phyloP scores from a whole-genome alignment of 2,329 filamentous ascomycete species.

The Epichloe glyceriae region DNA sequence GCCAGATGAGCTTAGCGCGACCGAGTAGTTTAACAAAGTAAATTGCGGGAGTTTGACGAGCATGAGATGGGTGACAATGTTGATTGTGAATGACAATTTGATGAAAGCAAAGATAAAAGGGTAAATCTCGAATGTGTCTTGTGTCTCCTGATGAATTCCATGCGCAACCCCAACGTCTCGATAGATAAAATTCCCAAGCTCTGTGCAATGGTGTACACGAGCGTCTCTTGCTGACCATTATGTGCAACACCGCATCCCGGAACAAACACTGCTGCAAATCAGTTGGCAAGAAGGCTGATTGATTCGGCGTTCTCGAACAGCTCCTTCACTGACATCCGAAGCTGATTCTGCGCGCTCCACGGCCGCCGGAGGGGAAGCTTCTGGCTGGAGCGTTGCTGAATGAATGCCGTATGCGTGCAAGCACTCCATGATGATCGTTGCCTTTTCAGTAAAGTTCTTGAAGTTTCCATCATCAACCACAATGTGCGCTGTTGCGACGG shows the following conservation, averaged over 20 bases:
- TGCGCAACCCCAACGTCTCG: not conserved
- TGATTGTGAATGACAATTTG: too few relatives aligned
- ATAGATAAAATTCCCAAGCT: not conserved
- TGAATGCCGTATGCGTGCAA: constrained; percentile 64
- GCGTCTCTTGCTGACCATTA: not conserved
- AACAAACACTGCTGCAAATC: constrained; percentile 37
- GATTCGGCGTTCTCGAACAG: constrained; percentile 12
- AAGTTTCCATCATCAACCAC: constrained; percentile 46
- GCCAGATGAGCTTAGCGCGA: not conserved
- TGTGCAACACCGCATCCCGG: constrained; percentile 37
- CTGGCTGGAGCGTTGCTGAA: constrained; percentile 58
- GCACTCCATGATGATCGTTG: constrained; percentile 52
- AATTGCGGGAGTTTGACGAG: too few relatives aligned
- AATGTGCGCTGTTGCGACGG: constrained; percentile 57
- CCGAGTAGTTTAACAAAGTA: too few relatives aligned
- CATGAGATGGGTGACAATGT: too few relatives aligned
- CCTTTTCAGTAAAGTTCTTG: constrained; percentile 44
- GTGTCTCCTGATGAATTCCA: too few relatives aligned
- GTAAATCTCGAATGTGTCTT: too few relatives aligned
- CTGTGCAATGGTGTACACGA: not conserved
- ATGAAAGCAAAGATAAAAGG: too few relatives aligned
- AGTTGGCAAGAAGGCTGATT: constrained; percentile 32
- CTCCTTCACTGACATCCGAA: constrained; percentile 7
- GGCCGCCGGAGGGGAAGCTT: constrained; percentile 19
- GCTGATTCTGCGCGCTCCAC: constrained; percentile 4